Evolutionary conservation across 2,329 filamentous ascomycete genomes (phyloP).

Genomic region (Cladobotryum mycophilum): DNA sequence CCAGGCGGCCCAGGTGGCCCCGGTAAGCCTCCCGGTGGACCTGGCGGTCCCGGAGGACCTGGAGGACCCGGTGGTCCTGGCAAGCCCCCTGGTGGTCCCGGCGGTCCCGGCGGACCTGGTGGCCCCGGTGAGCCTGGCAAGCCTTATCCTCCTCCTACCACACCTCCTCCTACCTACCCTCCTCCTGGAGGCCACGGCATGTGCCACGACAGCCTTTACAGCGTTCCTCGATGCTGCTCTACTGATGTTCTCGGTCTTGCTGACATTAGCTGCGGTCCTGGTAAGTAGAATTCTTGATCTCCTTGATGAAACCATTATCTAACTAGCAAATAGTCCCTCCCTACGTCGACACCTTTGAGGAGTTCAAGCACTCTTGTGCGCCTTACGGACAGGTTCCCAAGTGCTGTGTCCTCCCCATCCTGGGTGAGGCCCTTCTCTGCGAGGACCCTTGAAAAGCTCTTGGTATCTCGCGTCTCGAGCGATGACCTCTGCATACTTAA

Average conservation of each 20-base stretch:
- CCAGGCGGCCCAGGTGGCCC: too few species aligned
- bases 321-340: too few species aligned
- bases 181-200: too few species aligned
- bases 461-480: neutral
- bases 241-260: constrained; percentile 7
- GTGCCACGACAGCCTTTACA: constrained; percentile 1
- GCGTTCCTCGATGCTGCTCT: constrained; percentile 10
- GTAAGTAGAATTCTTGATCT: constrained; percentile 5
- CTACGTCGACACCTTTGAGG: neutral
- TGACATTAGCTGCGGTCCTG: constrained; percentile 6
- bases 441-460: neutral
- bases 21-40: too few species aligned
- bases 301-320: too few species aligned
- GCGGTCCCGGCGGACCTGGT: too few species aligned
- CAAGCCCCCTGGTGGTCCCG: too few species aligned
- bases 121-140: too few species aligned
- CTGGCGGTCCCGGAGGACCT: too few species aligned
- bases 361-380: constrained; percentile 8
- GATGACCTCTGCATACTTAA: neutral
- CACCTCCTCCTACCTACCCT: too few species aligned
- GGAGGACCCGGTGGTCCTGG: too few species aligned
- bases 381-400: neutral
- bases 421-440: constrained; percentile 3
- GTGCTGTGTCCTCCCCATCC: constrained; percentile 12
- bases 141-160: too few species aligned